A percentile compares a stretch with the other conserved stretches of the same genome.
phyloP scores from a whole-genome alignment of 2,329 filamentous ascomycete species.

The Sporothrix phasma region DNA sequence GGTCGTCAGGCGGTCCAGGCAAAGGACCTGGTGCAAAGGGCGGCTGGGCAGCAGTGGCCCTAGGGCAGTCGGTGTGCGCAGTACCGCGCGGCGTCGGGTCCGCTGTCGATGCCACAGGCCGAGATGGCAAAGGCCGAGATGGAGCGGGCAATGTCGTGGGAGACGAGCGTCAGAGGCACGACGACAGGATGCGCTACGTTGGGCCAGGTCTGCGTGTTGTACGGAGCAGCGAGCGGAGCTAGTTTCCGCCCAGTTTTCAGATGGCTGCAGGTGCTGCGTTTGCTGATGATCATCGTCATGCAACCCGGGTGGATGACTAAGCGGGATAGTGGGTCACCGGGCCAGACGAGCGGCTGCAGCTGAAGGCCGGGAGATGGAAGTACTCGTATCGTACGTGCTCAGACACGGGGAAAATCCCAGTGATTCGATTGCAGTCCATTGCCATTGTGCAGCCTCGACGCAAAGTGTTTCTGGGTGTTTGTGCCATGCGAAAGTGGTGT shows the following conservation, averaged over 20 bases:
- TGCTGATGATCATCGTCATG: constrained; percentile 7
- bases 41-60: background rate
- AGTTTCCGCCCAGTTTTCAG: too few relatives aligned
- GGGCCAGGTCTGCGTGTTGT: background rate
- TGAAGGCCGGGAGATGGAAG: too few relatives aligned
- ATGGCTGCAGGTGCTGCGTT: background rate
- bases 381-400: too few relatives aligned
- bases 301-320: constrained; percentile 14
- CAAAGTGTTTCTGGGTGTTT: too few relatives aligned
- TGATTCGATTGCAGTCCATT: too few relatives aligned
- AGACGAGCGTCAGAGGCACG: background rate
- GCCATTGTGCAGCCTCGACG: too few relatives aligned
- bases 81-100: background rate
- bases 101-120: background rate
- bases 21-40: background rate
- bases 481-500: too few relatives aligned
- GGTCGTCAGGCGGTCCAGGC: background rate
- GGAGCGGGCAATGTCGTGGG: background rate
- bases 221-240: too few relatives aligned
- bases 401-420: too few relatives aligned
- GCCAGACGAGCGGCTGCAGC: background rate
- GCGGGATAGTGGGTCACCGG: background rate
- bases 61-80: background rate
- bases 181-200: background rate
- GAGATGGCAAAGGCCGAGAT: background rate